Evolutionary conservation across 495 filamentous ascomycete genomes (phyloP).

Genomic region (Lineolata rhizophorae): DNA sequence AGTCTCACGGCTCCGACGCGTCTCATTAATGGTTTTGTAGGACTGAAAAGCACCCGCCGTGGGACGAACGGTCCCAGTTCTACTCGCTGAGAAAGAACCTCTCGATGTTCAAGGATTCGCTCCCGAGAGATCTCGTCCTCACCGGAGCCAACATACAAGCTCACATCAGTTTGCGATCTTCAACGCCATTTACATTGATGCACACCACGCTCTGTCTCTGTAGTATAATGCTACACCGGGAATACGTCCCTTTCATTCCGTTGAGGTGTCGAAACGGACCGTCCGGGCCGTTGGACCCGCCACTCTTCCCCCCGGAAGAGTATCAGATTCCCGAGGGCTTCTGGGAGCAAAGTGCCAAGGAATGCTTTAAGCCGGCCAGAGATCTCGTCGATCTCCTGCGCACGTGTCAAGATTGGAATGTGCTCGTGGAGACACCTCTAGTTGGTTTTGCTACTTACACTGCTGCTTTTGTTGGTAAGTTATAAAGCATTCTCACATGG

Average conservation of each 20-base stretch:
- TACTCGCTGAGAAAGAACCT: slow-evolving; percentile 34
- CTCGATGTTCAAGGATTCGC: slow-evolving; percentile 38
- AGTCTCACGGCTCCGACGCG: background rate
- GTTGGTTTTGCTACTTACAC: slow-evolving; percentile 67
- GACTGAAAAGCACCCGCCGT: slow-evolving; percentile 17
- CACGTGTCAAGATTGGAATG: slow-evolving; percentile 44
- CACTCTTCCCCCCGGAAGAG: slow-evolving; percentile 39
- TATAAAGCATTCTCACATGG: background rate
- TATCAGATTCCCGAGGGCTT: slow-evolving; percentile 31
- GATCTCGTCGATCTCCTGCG: slow-evolving; percentile 57
- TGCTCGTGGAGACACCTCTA: slow-evolving; percentile 57
- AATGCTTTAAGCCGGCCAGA: slow-evolving; percentile 49
- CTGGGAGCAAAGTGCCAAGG: slow-evolving; percentile 54
- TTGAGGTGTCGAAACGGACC: no score
- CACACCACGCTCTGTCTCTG: slow-evolving; percentile 62
- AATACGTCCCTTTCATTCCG: slow-evolving; percentile 68
- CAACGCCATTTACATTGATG: slow-evolving; percentile 53
- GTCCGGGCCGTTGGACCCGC: slow-evolving; percentile 46
- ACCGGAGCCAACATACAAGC: slow-evolving; percentile 56
- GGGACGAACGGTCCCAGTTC: slow-evolving; percentile 19
- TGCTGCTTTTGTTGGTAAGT: slow-evolving; percentile 39
- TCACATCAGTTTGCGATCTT: slow-evolving; percentile 53
- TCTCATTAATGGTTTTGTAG: slow-evolving; percentile 6
- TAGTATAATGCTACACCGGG: slow-evolving; percentile 56
- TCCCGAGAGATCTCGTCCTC: slow-evolving; percentile 50